Percentiles rank a stretch among this genome's conserved stretches.
phyloP scores from a whole-genome alignment of 768 basidiomycete genomes.

The Postia placenta region DNA sequence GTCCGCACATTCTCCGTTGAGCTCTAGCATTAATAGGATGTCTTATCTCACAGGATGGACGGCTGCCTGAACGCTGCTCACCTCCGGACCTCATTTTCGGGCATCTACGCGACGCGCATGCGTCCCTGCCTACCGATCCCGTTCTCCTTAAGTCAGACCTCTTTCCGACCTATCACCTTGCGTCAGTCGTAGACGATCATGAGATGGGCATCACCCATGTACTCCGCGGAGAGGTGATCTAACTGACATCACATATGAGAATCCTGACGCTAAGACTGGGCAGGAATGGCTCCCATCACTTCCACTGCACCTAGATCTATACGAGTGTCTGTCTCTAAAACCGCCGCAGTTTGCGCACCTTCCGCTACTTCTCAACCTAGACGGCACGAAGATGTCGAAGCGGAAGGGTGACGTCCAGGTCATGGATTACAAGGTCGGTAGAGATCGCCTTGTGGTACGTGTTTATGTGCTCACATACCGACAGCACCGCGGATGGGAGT shows the following conservation, averaged over 20 bases:
- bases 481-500: conserved; percentile 86
- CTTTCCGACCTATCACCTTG: conserved; percentile 95
- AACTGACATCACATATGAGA: background rate
- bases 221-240: conserved; percentile 78
- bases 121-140: conserved; percentile 81
- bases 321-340: conserved; percentile 63
- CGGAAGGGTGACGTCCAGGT: conserved; percentile 87
- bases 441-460: background rate
- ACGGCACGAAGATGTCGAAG: conserved; percentile 94
- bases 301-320: conserved; percentile 86
- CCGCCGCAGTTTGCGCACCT: conserved; percentile 88
- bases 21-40: background rate
- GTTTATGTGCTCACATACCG: background rate
- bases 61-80: conserved; percentile 42
- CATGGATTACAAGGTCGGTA: conserved; percentile 73
- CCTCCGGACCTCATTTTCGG: conserved; percentile 76
- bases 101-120: conserved; percentile 62
- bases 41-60: conserved; percentile 58
- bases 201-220: conserved; percentile 97
- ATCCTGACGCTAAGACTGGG: background rate
- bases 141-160: conserved; percentile 88
- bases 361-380: conserved; percentile 82
- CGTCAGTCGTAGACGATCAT: conserved; percentile 93
- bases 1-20: background rate
- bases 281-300: conserved; percentile 97